Evolutionary conservation across 2,329 filamentous ascomycete species (phyloP), one percentile per base, ranked within the genome.

Genomic region (Hypoxylon sp.): DNA sequence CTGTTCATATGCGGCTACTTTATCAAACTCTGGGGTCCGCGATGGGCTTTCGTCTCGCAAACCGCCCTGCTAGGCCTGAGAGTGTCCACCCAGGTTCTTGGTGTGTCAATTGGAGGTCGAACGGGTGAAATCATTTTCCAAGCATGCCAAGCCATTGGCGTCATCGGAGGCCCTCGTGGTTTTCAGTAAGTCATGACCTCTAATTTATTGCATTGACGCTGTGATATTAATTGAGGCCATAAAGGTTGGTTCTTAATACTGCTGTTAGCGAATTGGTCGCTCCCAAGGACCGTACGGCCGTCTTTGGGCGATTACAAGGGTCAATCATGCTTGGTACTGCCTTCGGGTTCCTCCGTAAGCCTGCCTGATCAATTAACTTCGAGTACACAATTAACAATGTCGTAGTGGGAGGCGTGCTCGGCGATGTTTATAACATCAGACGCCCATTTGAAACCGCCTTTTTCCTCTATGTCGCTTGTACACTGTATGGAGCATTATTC

Each of bases 101-200:
- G 89, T 3, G 89, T 93, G 10, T 78, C 86, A 28, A 81, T 86
- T 0, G 90, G 90, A 1, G 87, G 87, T n/a, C 80, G 80, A 1
- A 69, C 80, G 0, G 91, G 91, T n/a, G 91, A 93, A 72, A 79
- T 88, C 13, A 89, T 92, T 28, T 86, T 93, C 30, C 91, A 93
- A 76, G 79, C 79, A 25, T 90, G 87, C 0, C 91, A 93, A 79
- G 79, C 90, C 14, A 89, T 93, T 59, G 91, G 89, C 0, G 81
- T 92, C 14, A 70, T 93, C 2, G 91, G 91, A 0, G 91, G 91
- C 0, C 90, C 90, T 0, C 86, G 86, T 0, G 91, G 91, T 0
- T 93, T 92, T 73, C 84, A 92, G 75, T 77, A 65, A 41, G 70
- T 57, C 11, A 17, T 53, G 49, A 17, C 17, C 60, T 5, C 19